Base-by-base conservation (phyloP, 306 rosid genomes). In the Aeschynomene evenia region DNA sequence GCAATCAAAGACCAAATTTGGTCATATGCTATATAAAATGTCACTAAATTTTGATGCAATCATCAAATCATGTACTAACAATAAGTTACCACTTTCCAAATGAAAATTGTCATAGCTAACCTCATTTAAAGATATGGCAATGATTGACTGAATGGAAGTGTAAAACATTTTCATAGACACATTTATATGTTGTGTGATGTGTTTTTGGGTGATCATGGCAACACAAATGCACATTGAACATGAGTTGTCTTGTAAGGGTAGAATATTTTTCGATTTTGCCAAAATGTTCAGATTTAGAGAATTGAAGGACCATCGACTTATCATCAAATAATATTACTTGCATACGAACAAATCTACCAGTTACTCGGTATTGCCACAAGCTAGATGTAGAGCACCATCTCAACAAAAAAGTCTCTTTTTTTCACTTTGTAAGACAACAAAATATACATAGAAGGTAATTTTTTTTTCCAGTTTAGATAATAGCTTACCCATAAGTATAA, bases 401-500 rank as follows among this genome's bases (percentile, higher is more conserved):
- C 16, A 46, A 54, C 52, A 16, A 50, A 73, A 31, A 58, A 22
- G 21, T 22, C 39, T 20, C 45, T 68, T 43, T 10, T 28, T 28
- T 0, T 26, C 31, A 34, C 43, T n/a, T 65, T 67, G 16, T 8
- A 45, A 66, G 31, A 28, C 61, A 48, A 16, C 66, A 71, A 63
- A 68, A 15, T 15, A 16, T 40, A 59, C 15, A 34, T 60, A 15
- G 24, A 64, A 56, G 24, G 45, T 57, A 51, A 16, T 28, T 9
- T 26, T 68, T 15, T 66, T n/a, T 70, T 28, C 22, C 34, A 26
- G 68, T 12, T 53, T 48, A 56, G 54, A 70, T 42, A 63, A 51
- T 45, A 19, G 70, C 92, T 88, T 75, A 94, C 97, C 92, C 99
- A 74, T 89, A 91, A 70, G 88, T 88, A 84, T 86, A 86, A 1